Evolutionary conservation across 768 basidiomycete genomes (phyloP).

Genomic region (Russula sp.): DNA sequence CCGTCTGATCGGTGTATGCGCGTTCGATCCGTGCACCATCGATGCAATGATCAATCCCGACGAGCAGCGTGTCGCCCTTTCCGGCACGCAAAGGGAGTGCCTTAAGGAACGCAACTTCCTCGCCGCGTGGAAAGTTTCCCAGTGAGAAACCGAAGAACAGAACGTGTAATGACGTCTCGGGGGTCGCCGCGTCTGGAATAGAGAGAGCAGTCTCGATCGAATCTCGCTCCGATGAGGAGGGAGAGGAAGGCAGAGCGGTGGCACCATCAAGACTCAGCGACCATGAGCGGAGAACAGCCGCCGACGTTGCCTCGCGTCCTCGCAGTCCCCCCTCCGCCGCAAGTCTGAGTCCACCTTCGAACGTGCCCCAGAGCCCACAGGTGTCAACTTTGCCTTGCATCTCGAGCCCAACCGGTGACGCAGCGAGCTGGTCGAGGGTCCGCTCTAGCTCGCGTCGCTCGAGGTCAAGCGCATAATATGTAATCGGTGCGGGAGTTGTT

Average conservation of each 20-base stretch:
- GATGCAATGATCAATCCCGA: constrained; percentile 89
- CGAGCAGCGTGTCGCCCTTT: constrained; percentile 72
- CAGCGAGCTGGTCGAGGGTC: constrained; percentile 61
- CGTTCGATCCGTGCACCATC: constrained; percentile 61
- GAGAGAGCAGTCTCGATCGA: constrained; percentile 35
- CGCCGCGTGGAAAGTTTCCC: constrained; percentile 79
- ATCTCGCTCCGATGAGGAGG: constrained; percentile 23
- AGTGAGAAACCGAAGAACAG: constrained; percentile 90
- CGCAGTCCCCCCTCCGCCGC: constrained; percentile 61
- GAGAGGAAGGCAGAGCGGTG: constrained; percentile 15
- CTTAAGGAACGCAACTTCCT: constrained; percentile 66
- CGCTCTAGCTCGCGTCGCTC: constrained; percentile 81
- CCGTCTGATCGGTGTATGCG: constrained; percentile 88
- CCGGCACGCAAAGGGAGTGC: constrained; percentile 72
- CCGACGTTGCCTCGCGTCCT: constrained; percentile 21
- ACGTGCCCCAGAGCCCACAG: constrained; percentile 88
- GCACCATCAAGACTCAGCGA: constrained; percentile 39
- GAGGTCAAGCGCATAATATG: constrained; percentile 90
- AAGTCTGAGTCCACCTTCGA: constrained; percentile 82
- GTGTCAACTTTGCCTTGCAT: constrained; percentile 69
- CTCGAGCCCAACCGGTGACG: constrained; percentile 54
- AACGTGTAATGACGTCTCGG: constrained; percentile 59
- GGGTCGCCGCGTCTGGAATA: constrained; percentile 39
- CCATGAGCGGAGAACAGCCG: neutral
- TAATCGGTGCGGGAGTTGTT: constrained; percentile 46